Base-by-base conservation (phyloP, 371 early-diverging fungal genomes). In the Mortierella sp. region DNA sequence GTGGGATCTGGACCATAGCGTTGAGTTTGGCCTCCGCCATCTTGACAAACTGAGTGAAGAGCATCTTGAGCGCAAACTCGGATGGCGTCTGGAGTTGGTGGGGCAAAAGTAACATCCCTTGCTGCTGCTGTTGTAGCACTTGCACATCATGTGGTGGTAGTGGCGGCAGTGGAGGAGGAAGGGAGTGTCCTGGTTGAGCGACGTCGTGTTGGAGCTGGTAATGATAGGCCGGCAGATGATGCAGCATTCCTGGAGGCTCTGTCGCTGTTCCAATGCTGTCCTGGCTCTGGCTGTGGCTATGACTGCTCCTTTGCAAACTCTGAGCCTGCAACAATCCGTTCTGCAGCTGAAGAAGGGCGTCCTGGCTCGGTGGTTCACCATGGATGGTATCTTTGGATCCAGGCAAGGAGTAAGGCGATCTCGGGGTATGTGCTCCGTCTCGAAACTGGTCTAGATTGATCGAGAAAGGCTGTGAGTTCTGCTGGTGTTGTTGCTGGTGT, bases 41-140 rank as follows among this genome's bases (percentile, higher is more conserved):
- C 77, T 88, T 87, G 44, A 91, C 91, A 86, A 92, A 92, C 54
- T 90, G 88, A 7, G 88, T 88, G 81, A 92, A 92, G 19, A 92
- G 74, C 84, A 85, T 88, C 76, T 91, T 90, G 70, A 91, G 82
- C 24, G 88, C 84, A 76, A 88, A 85, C 44, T 90, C 89, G 26
- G 91, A 88, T 1, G 91, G 90, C 21, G 89, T 90, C 54, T 88
- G 87, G 45, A 84, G 79, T 54, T 88, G 88, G 47, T 88, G 84
- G 14, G 80, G 80, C 38, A 74, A 58, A 8, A 73, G 28, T 3
- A 81, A 26, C 34, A 50, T 19, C 7, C 55, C 74, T 38, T 72
- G 77, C 47, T 68, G 79, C 21, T 47, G 75, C 31, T 79, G 83
- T 19, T 63, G 65, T 31, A 55, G 50, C 10, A 45, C 24, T 71